Evolutionary conservation across 441 rosid species (phyloP).

Genomic region (Omphalea diandra): DNA sequence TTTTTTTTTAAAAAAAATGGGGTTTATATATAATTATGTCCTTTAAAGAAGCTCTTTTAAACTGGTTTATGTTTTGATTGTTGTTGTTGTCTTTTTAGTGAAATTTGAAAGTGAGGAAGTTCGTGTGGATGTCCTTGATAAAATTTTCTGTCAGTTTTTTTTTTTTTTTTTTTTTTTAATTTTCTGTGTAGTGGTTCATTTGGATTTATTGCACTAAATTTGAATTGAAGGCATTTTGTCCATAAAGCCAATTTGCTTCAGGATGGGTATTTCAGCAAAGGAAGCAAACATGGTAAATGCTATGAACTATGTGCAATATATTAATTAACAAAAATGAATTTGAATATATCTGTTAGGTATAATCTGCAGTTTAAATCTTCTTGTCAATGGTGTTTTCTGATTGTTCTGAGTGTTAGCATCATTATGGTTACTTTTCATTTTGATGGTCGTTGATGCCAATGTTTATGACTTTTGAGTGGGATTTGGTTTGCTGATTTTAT

Average conservation of each 20-base stretch:
- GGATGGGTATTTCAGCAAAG: background rate
- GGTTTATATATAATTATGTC: too few relatives aligned
- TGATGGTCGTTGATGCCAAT: constrained; percentile 1
- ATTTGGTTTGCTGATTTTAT: constrained; percentile 8
- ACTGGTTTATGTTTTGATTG: too few relatives aligned
- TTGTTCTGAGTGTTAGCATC: background rate
- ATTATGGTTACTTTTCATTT: background rate
- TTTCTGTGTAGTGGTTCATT: background rate
- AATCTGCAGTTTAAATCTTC: too few relatives aligned
- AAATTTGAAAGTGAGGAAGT: too few relatives aligned
- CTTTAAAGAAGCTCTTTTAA: too few relatives aligned
- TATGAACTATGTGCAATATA: background rate
- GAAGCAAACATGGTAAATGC: background rate
- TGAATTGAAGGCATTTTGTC: background rate
- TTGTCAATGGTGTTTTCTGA: background rate
- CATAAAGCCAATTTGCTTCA: background rate
- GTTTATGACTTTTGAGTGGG: background rate
- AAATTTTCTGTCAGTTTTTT: background rate
- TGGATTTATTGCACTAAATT: background rate
- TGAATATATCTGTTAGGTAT: too few relatives aligned
- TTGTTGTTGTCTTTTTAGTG: too few relatives aligned
- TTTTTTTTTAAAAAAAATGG: too few relatives aligned
- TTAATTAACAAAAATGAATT: too few relatives aligned
- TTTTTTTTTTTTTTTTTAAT: too few relatives aligned
- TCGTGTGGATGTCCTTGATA: too few relatives aligned